Conservation (phyloP, 805 yeast genomes). For the Wickerhamomyces hampshirensis region DNA sequence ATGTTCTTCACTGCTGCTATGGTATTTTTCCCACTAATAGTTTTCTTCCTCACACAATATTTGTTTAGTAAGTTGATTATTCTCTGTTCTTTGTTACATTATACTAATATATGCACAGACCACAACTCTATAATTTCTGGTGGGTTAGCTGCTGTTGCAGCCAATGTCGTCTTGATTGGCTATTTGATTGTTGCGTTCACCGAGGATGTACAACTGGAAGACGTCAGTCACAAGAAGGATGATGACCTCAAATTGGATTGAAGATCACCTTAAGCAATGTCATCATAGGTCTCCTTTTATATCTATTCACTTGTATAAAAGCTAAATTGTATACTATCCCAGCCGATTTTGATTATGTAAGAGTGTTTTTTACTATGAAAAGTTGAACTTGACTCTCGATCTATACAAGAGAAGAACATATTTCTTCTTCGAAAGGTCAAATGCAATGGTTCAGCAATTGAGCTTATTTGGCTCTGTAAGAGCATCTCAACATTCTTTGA, state of each 20-base stretch:
- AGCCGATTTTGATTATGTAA: too few species aligned
- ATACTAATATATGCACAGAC: constrained; percentile 12
- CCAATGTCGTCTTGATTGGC: constrained; percentile 69
- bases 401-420: too few species aligned
- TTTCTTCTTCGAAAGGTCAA: too few species aligned
- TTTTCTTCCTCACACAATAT: constrained; percentile 56
- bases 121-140: constrained; percentile 63
- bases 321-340: neutral
- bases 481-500: constrained; percentile 14
- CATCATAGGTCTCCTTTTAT: neutral
- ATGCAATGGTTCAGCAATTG: constrained; percentile 29
- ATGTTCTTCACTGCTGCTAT: constrained; percentile 72
- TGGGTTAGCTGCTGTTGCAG: constrained; percentile 73
- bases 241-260: constrained; percentile 28
- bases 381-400: too few species aligned
- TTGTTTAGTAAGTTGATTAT: constrained; percentile 16
- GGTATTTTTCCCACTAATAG: constrained; percentile 60
- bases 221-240: constrained; percentile 29
- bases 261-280: neutral
- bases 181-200: constrained; percentile 71
- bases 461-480: constrained; percentile 18
- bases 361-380: too few species aligned
- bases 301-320: neutral
- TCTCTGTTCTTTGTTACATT: constrained; percentile 4
- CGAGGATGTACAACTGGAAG: constrained; percentile 43